Base-by-base conservation (phyloP, 352 stramenopile species). In the Pythium scleroteichum region DNA sequence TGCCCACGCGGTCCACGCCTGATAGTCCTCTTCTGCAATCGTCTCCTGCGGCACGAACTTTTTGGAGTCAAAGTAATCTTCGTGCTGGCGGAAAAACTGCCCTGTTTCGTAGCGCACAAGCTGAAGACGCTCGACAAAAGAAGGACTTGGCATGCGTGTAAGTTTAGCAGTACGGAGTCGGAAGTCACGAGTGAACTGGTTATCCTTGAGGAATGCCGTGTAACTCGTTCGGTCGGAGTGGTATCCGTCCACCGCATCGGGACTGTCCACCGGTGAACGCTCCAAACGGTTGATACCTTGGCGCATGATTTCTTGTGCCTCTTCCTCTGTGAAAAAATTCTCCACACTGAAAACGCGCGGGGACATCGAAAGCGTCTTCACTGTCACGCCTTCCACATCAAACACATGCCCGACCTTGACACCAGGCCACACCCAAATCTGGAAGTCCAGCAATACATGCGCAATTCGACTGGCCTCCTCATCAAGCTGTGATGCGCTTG, bases 391-490 rank as follows among this genome's bases (percentile, higher is more conserved):
- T n/a, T 87, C 78, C 9, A 88, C 57, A 26, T 74, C 45, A 42
- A 79, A 82, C 20, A 71, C 62, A 51, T 90, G 71, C 40, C 78
- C 82, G n/a, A 92, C 75, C 35, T 82, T 77, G 38, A 92, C 69
- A 20, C 82, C 79, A 33, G 82, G 82, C 82, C 78, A 90, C 17
- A 90, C 80, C 79, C 79, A 92, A n/a, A 90, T 75, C 63, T 90
- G 78, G 49, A 73, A 74, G 38, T 89, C 75, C 17, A 88, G 67
- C 51, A 92, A 55, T 23, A 92, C 78, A 60, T 92, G 80, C 13
- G 75, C 82, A 50, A 92, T 69, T 23, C 77, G 75, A 8, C 33
- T 41, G 61, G 60, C 39, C 0, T 69, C 59, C 12, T 57, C 33
- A 12, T 80, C 53, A 8, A 90, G 48, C 26, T 87, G 58, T 8